Evolutionary conservation across 1,284 basidiomycete genomes (phyloP).

Genomic region (Pseudozyma tsukubaensis): DNA sequence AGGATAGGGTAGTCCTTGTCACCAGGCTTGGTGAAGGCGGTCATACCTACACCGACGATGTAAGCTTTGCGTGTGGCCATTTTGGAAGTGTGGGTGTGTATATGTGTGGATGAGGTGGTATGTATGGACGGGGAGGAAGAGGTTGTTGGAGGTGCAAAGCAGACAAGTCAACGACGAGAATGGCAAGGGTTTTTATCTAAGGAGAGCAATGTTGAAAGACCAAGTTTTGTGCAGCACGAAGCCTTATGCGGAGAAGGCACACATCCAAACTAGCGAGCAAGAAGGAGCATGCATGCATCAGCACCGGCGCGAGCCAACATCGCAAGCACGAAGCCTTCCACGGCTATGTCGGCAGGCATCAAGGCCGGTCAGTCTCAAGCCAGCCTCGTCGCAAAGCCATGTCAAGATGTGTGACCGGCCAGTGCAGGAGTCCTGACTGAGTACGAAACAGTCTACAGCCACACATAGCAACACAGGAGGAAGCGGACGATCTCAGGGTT

Average conservation of each 20-base stretch:
- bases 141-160: too few relatives aligned
- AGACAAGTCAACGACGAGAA: not conserved
- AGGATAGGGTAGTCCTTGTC: slow-evolving; percentile 71
- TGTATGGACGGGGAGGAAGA: too few relatives aligned
- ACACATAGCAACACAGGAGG: not conserved
- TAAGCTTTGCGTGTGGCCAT: slow-evolving; percentile 53
- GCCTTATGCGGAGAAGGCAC: too few relatives aligned
- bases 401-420: too few relatives aligned
- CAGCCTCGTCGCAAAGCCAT: not conserved
- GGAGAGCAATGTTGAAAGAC: slow-evolving; percentile 9
- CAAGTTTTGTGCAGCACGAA: too few relatives aligned
- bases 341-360: slow-evolving; percentile 25
- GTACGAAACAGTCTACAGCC: too few relatives aligned
- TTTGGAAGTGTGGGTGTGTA: slow-evolving; percentile 5
- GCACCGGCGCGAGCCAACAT: slow-evolving; percentile 4
- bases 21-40: slow-evolving; percentile 83
- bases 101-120: not conserved
- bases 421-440: too few relatives aligned
- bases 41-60: slow-evolving; percentile 81
- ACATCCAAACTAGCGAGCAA: slow-evolving; percentile 16
- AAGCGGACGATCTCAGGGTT: slow-evolving; percentile 1
- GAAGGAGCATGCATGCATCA: not conserved
- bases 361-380: slow-evolving; percentile 13
- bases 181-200: slow-evolving; percentile 19
- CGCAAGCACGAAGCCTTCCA: too few relatives aligned